These are phyloP conservation scores for Sequoiadendron giganteum DNA, from an alignment of 75 land plant species.

Conservation along the genomic window DNA sequence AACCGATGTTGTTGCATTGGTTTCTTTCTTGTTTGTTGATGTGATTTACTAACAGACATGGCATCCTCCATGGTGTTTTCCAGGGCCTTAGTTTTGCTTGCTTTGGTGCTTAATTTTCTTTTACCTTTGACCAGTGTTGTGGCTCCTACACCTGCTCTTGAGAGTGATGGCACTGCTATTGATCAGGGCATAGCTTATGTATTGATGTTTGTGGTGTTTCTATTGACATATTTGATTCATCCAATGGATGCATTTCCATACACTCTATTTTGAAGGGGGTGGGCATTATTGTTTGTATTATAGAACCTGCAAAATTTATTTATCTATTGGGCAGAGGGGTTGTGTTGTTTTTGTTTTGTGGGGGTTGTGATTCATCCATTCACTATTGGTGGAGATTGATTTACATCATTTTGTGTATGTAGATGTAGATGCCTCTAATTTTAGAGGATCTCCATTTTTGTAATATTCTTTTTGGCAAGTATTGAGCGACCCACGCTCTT, in stretches of 20 bases:
- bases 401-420: too few relatives aligned
- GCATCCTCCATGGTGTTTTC: slow-evolving; percentile 6
- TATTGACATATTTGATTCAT: slow-evolving; percentile 59
- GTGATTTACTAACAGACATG: slow-evolving; percentile 14
- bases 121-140: slow-evolving; percentile 12
- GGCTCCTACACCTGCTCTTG: slow-evolving; percentile 12
- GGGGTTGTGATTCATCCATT: too few relatives aligned
- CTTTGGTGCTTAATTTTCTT: slow-evolving; percentile 5
- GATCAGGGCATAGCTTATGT: slow-evolving; percentile 65
- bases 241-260: slow-evolving; percentile 39
- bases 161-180: slow-evolving; percentile 25
- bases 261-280: neutral
- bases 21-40: neutral
- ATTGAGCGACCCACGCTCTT: too few relatives aligned
- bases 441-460: too few relatives aligned
- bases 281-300: too few relatives aligned
- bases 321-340: too few relatives aligned
- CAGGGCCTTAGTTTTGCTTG: neutral
- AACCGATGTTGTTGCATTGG: too few relatives aligned
- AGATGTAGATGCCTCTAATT: too few relatives aligned
- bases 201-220: slow-evolving; percentile 51
- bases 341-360: too few relatives aligned
- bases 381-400: too few relatives aligned
- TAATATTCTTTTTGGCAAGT: too few relatives aligned
- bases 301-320: too few relatives aligned